Conservation (phyloP, 139 green algal species). For the Micractinium sp. region DNA sequence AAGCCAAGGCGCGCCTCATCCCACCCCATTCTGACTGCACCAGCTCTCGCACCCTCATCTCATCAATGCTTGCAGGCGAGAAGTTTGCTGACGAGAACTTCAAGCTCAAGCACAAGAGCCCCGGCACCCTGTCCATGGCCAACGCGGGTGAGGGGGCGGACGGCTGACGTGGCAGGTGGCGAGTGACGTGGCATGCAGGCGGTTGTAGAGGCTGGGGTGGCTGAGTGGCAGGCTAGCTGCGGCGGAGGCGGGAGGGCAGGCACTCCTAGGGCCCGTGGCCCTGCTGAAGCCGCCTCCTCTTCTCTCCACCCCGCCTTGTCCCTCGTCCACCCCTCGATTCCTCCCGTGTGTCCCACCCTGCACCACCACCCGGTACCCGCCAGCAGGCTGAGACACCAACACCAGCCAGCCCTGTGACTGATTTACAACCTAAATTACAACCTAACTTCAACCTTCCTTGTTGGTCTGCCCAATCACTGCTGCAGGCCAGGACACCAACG, state of each 20-base stretch:
- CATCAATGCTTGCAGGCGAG: constrained; percentile 8
- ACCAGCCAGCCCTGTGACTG: background rate
- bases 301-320: background rate
- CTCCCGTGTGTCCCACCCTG: background rate
- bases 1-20: too few relatives aligned
- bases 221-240: too few relatives aligned
- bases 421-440: background rate
- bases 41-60: too few relatives aligned
- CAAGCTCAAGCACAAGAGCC: constrained; percentile 56
- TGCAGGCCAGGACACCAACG: constrained; percentile 76
- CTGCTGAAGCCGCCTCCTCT: background rate
- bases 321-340: too few relatives aligned
- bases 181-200: background rate
- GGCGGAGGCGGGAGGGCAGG: too few relatives aligned
- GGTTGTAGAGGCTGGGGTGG: background rate
- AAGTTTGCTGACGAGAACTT: constrained; percentile 42
- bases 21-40: too few relatives aligned
- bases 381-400: too few relatives aligned
- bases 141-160: constrained; percentile 77
- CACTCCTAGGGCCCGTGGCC: too few relatives aligned
- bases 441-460: background rate
- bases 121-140: constrained; percentile 90
- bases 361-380: background rate
- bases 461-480: background rate
- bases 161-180: background rate